Evolutionary conservation across 2,329 filamentous ascomycete genomes (phyloP).

Genomic region (Beauveria rudraprayagi): DNA sequence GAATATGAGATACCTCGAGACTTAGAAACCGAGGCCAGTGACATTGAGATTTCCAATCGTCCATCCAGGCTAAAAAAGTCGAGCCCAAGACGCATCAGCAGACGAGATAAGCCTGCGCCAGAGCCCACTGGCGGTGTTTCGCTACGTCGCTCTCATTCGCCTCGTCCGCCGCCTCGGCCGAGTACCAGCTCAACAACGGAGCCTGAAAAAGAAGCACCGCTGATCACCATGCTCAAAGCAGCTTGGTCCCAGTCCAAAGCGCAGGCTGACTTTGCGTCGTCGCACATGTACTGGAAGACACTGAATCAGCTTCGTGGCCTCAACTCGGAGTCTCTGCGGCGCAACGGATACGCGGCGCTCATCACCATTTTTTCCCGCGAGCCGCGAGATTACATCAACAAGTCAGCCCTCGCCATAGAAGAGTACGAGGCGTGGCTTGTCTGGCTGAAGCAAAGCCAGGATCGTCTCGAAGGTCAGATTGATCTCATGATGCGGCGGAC

Average conservation of each 20-base stretch:
- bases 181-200: conserved; percentile 1
- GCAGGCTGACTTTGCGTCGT: conserved; percentile 73
- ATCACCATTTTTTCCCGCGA: conserved; percentile 67
- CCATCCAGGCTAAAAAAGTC: conserved; percentile 54
- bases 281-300: conserved; percentile 79
- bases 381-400: conserved; percentile 59
- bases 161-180: background rate
- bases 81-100: conserved; percentile 44
- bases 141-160: background rate
- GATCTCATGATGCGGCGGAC: conserved; percentile 68
- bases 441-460: conserved; percentile 75
- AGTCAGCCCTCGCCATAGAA: conserved; percentile 64
- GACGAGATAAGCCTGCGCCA: background rate
- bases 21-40: conserved; percentile 49
- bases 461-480: conserved; percentile 65
- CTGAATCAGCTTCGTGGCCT: conserved; percentile 63
- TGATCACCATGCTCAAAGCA: conserved; percentile 63
- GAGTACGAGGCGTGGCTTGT: conserved; percentile 77
- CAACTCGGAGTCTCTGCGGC: conserved; percentile 51
- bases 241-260: conserved; percentile 70
- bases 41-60: conserved; percentile 63
- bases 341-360: conserved; percentile 62
- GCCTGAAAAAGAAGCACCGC: conserved; percentile 27
- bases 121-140: conserved; percentile 7
- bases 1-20: conserved; percentile 73